Evolutionary conservation across 176 grass and related monocot genomes (phyloP).

Genomic region (Oryza nivara): DNA sequence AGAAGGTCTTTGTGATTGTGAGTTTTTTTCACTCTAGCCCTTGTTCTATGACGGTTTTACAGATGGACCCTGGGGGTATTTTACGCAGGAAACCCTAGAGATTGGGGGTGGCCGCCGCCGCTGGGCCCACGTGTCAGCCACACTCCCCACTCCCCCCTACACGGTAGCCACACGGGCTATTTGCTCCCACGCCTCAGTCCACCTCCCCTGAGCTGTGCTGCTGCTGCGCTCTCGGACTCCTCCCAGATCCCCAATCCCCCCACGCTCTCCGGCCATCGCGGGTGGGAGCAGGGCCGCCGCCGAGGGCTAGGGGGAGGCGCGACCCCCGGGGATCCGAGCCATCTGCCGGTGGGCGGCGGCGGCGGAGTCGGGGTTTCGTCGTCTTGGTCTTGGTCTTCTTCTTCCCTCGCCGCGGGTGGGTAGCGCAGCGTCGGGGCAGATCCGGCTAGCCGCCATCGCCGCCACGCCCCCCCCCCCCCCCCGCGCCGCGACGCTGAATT

Average conservation of each 20-base stretch:
- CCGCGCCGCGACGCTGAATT: not conserved
- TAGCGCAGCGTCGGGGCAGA: not conserved
- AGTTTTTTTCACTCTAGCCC: too few species aligned
- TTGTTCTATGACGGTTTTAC: too few species aligned
- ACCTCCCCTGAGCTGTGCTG: too few species aligned
- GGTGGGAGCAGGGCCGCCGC: too few species aligned
- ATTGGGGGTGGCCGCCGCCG: not conserved
- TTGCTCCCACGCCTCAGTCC: not conserved
- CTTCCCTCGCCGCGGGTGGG: not conserved
- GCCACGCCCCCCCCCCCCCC: too few species aligned
- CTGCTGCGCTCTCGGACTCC: not conserved
- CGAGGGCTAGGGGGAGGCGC: too few species aligned
- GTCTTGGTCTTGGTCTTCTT: too few species aligned
- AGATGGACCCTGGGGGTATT: not conserved
- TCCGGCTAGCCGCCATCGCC: not conserved
- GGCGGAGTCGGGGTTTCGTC: not conserved
- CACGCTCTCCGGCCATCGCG: not conserved
- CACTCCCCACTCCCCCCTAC: not conserved
- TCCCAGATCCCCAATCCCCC: not conserved
- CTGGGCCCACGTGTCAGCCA: not conserved
- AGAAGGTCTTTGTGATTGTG: too few species aligned
- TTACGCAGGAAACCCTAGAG: not conserved
- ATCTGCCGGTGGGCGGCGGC: not conserved
- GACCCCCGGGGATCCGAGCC: not conserved
- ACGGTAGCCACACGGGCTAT: not conserved